Evolutionary conservation across 176 grass and related monocot species (phyloP), one percentile per base, ranked within the genome.

Genomic region (Carex littledalei): DNA sequence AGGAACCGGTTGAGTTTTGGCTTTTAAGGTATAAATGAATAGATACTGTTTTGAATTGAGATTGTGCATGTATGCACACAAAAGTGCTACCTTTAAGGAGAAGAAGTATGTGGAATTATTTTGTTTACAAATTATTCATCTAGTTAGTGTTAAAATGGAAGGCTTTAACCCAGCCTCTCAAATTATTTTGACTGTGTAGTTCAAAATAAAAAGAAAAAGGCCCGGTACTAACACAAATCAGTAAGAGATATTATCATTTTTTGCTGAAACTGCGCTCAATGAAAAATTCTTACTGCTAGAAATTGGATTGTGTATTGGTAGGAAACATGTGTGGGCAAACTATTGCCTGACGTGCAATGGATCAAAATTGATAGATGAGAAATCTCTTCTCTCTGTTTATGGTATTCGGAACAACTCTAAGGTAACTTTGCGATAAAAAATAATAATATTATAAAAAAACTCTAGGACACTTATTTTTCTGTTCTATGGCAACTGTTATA

Each of bases 301-400:
- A 78, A 32, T 55, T 56, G 50, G 50, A 32, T 56, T 56, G 24
- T 56, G 0, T 47, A 41, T 64, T 81, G 55, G 34, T 81, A 81
- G 79, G 95, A 98, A 92, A 60, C 93, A 98, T 88, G 86, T 98
- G 81, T 95, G 95, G 95, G 91, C 84, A 14, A 98, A 93, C 83
- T 93, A 93, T 84, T 98, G 93, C 66, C 67, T 98, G 53, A 72
- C 79, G 78, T 76, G 89, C 63, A 81, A 92, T 22, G 92, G 85
- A 62, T 91, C 91, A 35, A 98, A 95, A 90, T 69, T 98, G 81
- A 79, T 92, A 86, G 88, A 98, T 88, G 91, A 98, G 17, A 90
- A 93, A 68, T 92, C 86, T 29, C 8, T 55, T 45, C 93, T 98
- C 81, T 89, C 86, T 86, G 82, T 84, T 67, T 66, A 90, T 73